These are phyloP conservation scores for Verticillium tricorpus DNA, from an alignment of 2,329 filamentous ascomycete genomes.

Conservation along the genomic window DNA sequence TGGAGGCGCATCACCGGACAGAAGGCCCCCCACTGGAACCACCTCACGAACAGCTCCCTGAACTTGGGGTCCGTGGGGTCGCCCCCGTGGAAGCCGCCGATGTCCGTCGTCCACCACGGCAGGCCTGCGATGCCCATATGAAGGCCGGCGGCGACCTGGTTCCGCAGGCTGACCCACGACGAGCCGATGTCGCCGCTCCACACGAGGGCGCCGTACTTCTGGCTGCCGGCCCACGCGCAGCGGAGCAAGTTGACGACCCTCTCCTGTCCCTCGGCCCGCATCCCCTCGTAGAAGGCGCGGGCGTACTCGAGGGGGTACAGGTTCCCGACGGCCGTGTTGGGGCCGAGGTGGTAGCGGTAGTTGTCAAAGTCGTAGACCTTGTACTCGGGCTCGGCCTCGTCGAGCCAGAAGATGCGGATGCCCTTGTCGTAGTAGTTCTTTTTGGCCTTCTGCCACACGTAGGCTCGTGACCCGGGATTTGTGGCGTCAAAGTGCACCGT, in stretches of 20 bases:
- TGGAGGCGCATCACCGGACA: slow-evolving; percentile 65
- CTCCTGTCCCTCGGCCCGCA: slow-evolving; percentile 44
- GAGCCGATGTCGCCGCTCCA: slow-evolving; percentile 66
- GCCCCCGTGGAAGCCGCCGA: slow-evolving; percentile 66
- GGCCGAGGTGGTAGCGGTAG: slow-evolving; percentile 51
- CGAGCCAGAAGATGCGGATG: slow-evolving; percentile 63
- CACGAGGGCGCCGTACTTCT: slow-evolving; percentile 60
- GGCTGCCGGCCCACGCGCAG: slow-evolving; percentile 49
- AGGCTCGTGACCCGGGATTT: slow-evolving; percentile 53
- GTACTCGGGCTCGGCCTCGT: slow-evolving; percentile 67
- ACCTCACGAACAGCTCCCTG: slow-evolving; percentile 59
- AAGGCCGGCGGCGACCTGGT: slow-evolving; percentile 58
- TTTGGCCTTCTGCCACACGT: slow-evolving; percentile 55
- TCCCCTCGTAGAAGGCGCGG: slow-evolving; percentile 56
- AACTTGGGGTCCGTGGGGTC: slow-evolving; percentile 51
- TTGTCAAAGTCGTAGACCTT: slow-evolving; percentile 62
- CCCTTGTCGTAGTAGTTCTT: slow-evolving; percentile 59
- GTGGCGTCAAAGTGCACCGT: slow-evolving; percentile 61
- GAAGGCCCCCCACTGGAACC: slow-evolving; percentile 67
- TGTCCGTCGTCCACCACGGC: slow-evolving; percentile 68
- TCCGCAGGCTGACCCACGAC: slow-evolving; percentile 54
- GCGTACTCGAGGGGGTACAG: slow-evolving; percentile 56
- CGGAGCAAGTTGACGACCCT: slow-evolving; percentile 53
- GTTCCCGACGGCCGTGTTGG: slow-evolving; percentile 45
- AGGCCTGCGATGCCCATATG: slow-evolving; percentile 63